Base-by-base conservation (phyloP, 768 basidiomycete species). In the Rhodotorula paludigena region DNA sequence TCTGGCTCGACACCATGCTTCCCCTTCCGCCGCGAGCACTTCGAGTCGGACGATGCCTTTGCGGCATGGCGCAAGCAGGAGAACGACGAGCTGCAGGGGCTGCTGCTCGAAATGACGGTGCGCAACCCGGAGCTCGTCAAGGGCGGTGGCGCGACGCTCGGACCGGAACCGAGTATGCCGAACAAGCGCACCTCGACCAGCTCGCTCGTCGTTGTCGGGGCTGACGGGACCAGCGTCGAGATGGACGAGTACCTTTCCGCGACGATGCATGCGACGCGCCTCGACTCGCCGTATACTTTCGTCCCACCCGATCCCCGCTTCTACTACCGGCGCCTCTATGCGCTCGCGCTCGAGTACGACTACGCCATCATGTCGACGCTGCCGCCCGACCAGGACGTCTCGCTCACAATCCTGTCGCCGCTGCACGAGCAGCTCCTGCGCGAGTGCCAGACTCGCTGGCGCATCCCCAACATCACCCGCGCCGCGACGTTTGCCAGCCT, bases 301-400 rank as follows among this genome's bases (percentile, higher is more conserved):
- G 91, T 98, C 67, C 93, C 93, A 6, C 86, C 90, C 23, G 89
- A 89, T 76, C 89, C 93, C 12, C 85, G 84, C 78, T 86, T 84
- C 74, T 90, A 84, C 77, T 99, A 94, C 82, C 85, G 86, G 71
- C 85, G 89, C 18, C 82, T 98, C 23, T 83, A 96, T 36, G 87
- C 90, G 76, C 81, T 84, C 61, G 92, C 92, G 76, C 84, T 99
- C 53, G 82, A 87, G 33, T 83, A 84, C 35, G 96, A 99, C 77
- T 81, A 98, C 64, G 90, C 91, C 75, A 84, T 86, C 44, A 91
- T 99, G 89, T 82, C 88, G 56, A 88, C 88, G 53, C 87, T 97
- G n/a, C 88, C 90, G 9, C 88, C 89, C 64, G 89, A 90, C 73
- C 90, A 97, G 72, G 92, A 98, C 80, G 94, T 99, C 23, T 90